phyloP scores from a whole-genome alignment of 306 rosid genomes.

The Cicer arietinum region DNA sequence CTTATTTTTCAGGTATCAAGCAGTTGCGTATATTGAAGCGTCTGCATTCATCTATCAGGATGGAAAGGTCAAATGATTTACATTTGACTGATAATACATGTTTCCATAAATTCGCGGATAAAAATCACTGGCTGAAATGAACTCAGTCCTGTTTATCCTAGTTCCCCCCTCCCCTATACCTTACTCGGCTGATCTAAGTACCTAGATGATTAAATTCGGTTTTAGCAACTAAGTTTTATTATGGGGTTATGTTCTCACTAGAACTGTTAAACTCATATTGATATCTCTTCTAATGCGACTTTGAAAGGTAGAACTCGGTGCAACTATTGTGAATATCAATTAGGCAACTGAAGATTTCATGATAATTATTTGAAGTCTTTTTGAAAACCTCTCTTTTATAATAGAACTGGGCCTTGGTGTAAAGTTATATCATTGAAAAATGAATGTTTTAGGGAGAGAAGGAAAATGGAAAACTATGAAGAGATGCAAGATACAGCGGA shows the following conservation, averaged over 20 bases:
- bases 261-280: constrained; percentile 12
- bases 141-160: constrained; percentile 30
- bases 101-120: constrained; percentile 30
- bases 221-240: constrained; percentile 33
- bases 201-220: constrained; percentile 3
- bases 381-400: background rate
- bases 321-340: constrained; percentile 23
- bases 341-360: constrained; percentile 25
- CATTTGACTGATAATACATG: constrained; percentile 35
- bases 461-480: constrained; percentile 18
- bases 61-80: constrained; percentile 73
- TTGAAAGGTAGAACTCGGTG: background rate
- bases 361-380: constrained; percentile 18
- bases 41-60: constrained; percentile 97
- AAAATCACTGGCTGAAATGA: constrained; percentile 39
- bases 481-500: constrained; percentile 11
- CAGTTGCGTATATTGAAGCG: constrained; percentile 97
- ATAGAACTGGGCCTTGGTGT: constrained; percentile 24
- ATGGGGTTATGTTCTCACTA: constrained; percentile 30
- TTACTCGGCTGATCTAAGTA: constrained; percentile 17
- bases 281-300: constrained; percentile 9
- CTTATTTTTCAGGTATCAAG: constrained; percentile 82
- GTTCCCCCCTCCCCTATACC: background rate
- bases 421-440: constrained; percentile 13
- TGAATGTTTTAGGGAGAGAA: constrained; percentile 4